Base-by-base conservation (phyloP, 208 protist genomes). In the Leishmania guyanensis region DNA sequence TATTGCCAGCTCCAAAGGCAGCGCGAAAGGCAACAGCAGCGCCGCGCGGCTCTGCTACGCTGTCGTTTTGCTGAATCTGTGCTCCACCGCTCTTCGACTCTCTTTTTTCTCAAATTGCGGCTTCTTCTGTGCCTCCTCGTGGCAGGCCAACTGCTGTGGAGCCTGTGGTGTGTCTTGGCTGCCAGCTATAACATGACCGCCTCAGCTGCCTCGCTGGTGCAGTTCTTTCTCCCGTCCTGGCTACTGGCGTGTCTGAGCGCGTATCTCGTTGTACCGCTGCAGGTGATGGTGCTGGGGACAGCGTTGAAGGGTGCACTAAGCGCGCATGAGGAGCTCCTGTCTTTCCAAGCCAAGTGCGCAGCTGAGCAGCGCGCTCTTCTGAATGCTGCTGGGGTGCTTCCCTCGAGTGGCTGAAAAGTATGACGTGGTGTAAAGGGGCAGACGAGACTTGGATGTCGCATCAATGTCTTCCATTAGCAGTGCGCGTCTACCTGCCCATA, bases 81-180 rank as follows among this genome's bases (percentile, higher is more conserved):
- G 1, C 75, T 75, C 43, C 83, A 87, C 65, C 84, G 80, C n/a
- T 64, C 84, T 46, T 66, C 75, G 26, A 48, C 68, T 14, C 65
- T 84, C 39, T 83, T 78, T 53, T 84, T 89, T 53, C 64, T 89
- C 39, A 87, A 85, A 70, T 50, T 89, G 43, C 85, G 85, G 1
- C 76, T 84, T 6, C 74, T 84, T 10, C 79, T 88, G 48, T 88
- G 85, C 68, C 60, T 88, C n/a, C 54, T 79, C 33, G 82, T 86
- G 29, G 78, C 82, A 6, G 46, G 74, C n/a, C 73, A 82, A 46
- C 62, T 86, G 20, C 51, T 82, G 66, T 82, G 77, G 82, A 80
- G 50, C 50, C 26, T 86, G 64, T 78, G 51, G 62, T 74, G 68
- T 50, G 62, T 79, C 3, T 51, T 86, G 36, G 33, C 46, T 5